phyloP scores from a whole-genome alignment of 2,329 filamentous ascomycete species.

The Mycosphaerelloides madeirae region DNA sequence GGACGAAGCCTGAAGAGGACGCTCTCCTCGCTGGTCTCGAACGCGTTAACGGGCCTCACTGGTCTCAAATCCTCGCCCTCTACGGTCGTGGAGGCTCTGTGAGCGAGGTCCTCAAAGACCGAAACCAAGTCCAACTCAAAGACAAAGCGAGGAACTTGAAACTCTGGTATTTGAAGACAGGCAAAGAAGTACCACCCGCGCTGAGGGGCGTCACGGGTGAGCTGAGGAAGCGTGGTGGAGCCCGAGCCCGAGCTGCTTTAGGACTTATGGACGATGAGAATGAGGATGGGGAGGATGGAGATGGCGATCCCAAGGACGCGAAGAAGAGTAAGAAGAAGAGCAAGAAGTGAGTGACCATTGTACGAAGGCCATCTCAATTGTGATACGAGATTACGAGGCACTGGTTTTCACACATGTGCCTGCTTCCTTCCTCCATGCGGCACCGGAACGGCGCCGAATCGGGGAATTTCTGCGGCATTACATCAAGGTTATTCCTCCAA shows the following conservation, averaged over 20 bases:
- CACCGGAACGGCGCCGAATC: too few relatives aligned
- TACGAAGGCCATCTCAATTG: too few relatives aligned
- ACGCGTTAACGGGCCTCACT: constrained; percentile 83
- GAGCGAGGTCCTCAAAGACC: constrained; percentile 77
- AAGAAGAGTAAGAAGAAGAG: constrained; percentile 10
- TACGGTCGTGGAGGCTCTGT: constrained; percentile 77
- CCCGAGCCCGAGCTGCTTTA: constrained; percentile 31
- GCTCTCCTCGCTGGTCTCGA: constrained; percentile 85
- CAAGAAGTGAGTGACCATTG: constrained; percentile 11
- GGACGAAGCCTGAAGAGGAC: constrained; percentile 85
- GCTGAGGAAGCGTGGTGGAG: constrained; percentile 62
- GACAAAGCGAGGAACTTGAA: constrained; percentile 89
- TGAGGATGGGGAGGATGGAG: constrained; percentile 7
- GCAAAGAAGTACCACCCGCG: constrained; percentile 85
- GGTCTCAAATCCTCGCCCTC: constrained; percentile 83
- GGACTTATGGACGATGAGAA: constrained; percentile 18
- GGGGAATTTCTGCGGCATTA: too few relatives aligned
- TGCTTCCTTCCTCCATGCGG: too few relatives aligned
- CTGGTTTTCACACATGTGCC: too few relatives aligned
- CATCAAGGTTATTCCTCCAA: too few relatives aligned
- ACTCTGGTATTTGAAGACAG: constrained; percentile 85
- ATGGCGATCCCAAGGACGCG: constrained; percentile 2
- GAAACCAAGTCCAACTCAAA: constrained; percentile 87
- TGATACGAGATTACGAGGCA: too few relatives aligned
- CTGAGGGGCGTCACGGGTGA: constrained; percentile 84